Percentiles rank a stretch among this genome's conserved stretches.
These are phyloP conservation scores for Cocos nucifera DNA, from an alignment of 176 grass and related monocot genomes.

Conservation along the genomic window DNA sequence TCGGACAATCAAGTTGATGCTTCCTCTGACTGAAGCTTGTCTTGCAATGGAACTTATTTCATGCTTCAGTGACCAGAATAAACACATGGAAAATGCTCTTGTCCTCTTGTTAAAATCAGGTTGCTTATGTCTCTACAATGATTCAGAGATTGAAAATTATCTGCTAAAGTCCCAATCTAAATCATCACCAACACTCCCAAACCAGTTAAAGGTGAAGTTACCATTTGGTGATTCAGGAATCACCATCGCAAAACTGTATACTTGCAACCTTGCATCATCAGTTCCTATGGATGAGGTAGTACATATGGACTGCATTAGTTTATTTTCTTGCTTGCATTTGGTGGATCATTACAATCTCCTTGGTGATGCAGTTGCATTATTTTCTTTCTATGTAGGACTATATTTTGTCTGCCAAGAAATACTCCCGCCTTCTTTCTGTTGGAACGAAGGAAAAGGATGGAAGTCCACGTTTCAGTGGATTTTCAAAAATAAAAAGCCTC, in stretches of 20 bases:
- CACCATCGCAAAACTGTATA: slow-evolving; percentile 52
- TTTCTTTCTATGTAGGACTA: slow-evolving; percentile 37
- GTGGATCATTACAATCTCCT: slow-evolving; percentile 20
- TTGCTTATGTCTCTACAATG: slow-evolving; percentile 65
- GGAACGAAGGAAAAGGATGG: slow-evolving; percentile 55
- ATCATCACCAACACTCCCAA: slow-evolving; percentile 62
- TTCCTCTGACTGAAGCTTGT: slow-evolving; percentile 79
- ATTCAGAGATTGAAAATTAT: slow-evolving; percentile 75
- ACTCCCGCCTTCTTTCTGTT: slow-evolving; percentile 53
- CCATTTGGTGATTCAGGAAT: slow-evolving; percentile 65
- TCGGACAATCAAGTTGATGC: slow-evolving; percentile 66
- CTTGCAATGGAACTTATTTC: slow-evolving; percentile 59
- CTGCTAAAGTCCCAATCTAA: slow-evolving; percentile 70
- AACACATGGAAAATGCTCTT: slow-evolving; percentile 52
- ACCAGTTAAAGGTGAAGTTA: slow-evolving; percentile 44
- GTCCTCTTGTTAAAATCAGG: slow-evolving; percentile 84
- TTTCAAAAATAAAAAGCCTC: slow-evolving; percentile 62
- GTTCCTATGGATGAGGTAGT: slow-evolving; percentile 42
- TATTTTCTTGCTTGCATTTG: neutral
- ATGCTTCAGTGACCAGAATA: slow-evolving; percentile 57
- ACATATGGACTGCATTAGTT: slow-evolving; percentile 28
- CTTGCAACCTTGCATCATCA: slow-evolving; percentile 30
- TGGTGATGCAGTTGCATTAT: slow-evolving; percentile 18
- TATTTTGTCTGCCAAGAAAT: slow-evolving; percentile 51
- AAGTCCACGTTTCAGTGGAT: slow-evolving; percentile 33